Conservation (phyloP, 2,329 filamentous ascomycete genomes). For the Lizonia empirigonia region DNA sequence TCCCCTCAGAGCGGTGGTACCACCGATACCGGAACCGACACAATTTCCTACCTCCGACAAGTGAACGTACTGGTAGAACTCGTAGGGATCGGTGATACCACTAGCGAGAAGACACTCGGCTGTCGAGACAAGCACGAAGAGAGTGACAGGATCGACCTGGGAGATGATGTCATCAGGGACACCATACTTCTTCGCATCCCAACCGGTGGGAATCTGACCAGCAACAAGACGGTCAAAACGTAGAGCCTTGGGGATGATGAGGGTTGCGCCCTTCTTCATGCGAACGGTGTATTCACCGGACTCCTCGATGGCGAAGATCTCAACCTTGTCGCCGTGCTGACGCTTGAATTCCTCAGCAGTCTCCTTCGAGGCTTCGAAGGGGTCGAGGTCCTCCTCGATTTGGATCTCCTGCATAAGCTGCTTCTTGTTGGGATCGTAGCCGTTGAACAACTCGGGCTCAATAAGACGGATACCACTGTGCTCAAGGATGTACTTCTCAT, state of each 20-base stretch:
- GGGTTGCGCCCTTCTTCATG: constrained; percentile 90
- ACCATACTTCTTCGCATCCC: constrained; percentile 96
- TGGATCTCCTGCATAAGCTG: constrained; percentile 97
- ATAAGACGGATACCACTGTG: constrained; percentile 97
- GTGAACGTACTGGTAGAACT: constrained; percentile 99
- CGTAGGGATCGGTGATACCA: constrained; percentile 97
- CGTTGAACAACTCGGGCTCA: constrained; percentile 94
- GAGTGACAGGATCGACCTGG: constrained; percentile 94
- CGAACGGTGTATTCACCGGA: constrained; percentile 94
- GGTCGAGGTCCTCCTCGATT: constrained; percentile 94
- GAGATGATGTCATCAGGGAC: constrained; percentile 97
- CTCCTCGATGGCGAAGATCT: constrained; percentile 93
- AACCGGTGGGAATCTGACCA: constrained; percentile 94
- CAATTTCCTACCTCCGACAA: constrained; percentile 98
- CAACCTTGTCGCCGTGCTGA: constrained; percentile 95
- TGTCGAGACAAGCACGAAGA: constrained; percentile 93
- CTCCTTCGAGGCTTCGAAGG: constrained; percentile 96
- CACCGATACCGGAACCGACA: constrained; percentile 97
- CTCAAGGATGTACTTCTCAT: constrained; percentile 95
- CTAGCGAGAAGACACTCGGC: constrained; percentile 88
- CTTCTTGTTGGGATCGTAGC: constrained; percentile 98
- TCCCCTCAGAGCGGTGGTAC: constrained; percentile 85
- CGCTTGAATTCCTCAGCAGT: constrained; percentile 97
- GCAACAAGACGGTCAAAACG: constrained; percentile 97
- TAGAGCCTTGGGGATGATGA: constrained; percentile 96